Evolutionary conservation across 2,329 filamentous ascomycete species (phyloP), one percentile per base, ranked within the genome.

Genomic region (Penicillium sp.): DNA sequence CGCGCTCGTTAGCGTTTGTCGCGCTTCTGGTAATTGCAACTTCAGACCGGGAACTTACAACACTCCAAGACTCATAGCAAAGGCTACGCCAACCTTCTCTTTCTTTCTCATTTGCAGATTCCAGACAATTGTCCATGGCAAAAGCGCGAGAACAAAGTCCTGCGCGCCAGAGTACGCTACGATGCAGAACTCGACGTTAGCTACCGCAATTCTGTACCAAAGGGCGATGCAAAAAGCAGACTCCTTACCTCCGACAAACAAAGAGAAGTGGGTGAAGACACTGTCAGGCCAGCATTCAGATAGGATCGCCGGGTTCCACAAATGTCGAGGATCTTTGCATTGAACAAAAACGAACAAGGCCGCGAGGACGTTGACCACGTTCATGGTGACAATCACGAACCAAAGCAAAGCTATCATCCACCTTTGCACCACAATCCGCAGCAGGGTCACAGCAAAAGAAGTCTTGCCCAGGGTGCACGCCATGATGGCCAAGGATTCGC

Each of bases 381-480:
- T 64, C 56, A 64, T 62, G 1, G 61, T 61, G 18, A 64, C 36
- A 16, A 75, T 70, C 4, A 68, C 62, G 15, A 62, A 42, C 70
- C 69, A 75, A 18, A 76, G 66, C 0, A 56, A 49, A 3, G 72
- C 28, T 18, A 63, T 65, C 57, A 74, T 71, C 69, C 68, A 72
- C 13, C 36, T 57, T 2, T 60, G 53, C 4, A 63, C 64, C 16
- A 75, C 69, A 4, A 76, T 59, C 0, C 73, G 67, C 7, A 75
- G 54, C 7, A 77, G 53, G 41, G 75, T 76, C 8, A 74, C 62
- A 0, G 70, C 73, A 1, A 76, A 66, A 0, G 74, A 74, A 42
- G 61, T 65, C 24, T 76, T 77, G 0, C 73, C 69, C 1, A 70
- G 52, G 2, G 68, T 70, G 58, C 74, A 76, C 10, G 71, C 73